Base-by-base conservation (phyloP, 371 early-diverging fungal species). In the Mucor lusitanicus region DNA sequence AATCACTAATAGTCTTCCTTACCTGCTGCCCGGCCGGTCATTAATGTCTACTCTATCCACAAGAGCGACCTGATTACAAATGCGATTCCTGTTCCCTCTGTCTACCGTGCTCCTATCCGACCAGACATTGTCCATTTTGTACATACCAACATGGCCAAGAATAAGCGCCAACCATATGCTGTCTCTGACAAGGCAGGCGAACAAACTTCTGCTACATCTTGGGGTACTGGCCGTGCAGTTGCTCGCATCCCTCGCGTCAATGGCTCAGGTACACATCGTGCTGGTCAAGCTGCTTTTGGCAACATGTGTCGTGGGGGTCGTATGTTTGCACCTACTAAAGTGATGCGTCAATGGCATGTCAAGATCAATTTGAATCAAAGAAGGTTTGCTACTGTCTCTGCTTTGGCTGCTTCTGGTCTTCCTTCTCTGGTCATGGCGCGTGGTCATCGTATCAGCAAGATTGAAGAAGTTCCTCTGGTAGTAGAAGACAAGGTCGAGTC, bases 221-320 rank as follows among this genome's bases (percentile, higher is more conserved):
- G 99, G 99, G 99, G 99, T 90, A 99, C 99, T 63, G 97, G 96
- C 93, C 97, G 99, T 87, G 99, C 99, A 77, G 97, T 99, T 78
- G 98, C 99, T 63, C 97, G 99, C 95, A 99, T 99, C 79, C 99
- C 99, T 75, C 95, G 99, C 89, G 99, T 99, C 65, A 89, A 90
- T 71, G 99, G 99, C 77, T 90, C 95, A 70, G 99, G 99, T 88
- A 99, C 99, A 70, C 95, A 95, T 90, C 95, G 99, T 82, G 92
- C 99, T 75, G 99, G 99, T 79, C 99, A 99, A 75, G 99, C 98
- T 79, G 99, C 99, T 70, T 99, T 99, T 88, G 68, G 68, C 39
- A 67, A 67, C 68, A 67, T 67, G 68, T 67, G 68, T 57, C 68
- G 68, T 62, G 68, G 74, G 78, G 99, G 99, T 84, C 95, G 99